A percentile compares a stretch with the other conserved stretches of the same genome.
These are phyloP conservation scores for Patellifolia procumbens DNA, from an alignment of 179 eudicot genomes.

Conservation along the genomic window DNA sequence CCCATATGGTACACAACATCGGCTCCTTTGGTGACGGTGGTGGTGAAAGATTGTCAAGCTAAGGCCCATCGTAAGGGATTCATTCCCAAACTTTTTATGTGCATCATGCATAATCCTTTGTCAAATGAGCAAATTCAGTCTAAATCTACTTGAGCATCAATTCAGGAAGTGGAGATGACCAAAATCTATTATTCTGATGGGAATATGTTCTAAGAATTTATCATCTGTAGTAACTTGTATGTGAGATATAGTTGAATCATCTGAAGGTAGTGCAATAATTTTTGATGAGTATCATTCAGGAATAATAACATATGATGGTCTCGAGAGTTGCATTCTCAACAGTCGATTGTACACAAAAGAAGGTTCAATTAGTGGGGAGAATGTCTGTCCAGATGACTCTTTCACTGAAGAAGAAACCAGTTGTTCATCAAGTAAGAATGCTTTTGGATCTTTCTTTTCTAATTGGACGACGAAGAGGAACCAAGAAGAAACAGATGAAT, in stretches of 20 bases:
- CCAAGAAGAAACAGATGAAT: constrained; percentile 51
- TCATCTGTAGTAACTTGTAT: not conserved
- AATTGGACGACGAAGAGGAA: constrained; percentile 58
- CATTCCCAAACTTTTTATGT: no score
- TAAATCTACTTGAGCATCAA: not conserved
- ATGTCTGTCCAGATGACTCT: constrained; percentile 50
- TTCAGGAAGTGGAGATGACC: not conserved
- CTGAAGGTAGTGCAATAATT: not conserved
- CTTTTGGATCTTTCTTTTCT: constrained; percentile 63
- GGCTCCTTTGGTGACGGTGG: no score
- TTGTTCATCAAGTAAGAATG: constrained; percentile 75
- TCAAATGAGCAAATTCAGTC: not conserved
- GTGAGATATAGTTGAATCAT: not conserved
- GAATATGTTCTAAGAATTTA: not conserved
- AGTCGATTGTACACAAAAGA: constrained; percentile 48
- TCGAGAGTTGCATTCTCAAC: constrained; percentile 78
- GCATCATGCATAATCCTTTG: not conserved
- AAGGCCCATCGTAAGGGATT: no score
- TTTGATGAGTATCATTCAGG: constrained; percentile 42
- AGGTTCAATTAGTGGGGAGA: constrained; percentile 46
- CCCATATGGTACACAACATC: not conserved
- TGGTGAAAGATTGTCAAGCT: no score
- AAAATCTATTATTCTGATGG: not conserved
- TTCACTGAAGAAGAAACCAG: constrained; percentile 67
- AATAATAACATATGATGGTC: constrained; percentile 79